These are phyloP conservation scores for Trifolium subterraneum DNA, from an alignment of 306 rosid genomes.

Conservation along the genomic window DNA sequence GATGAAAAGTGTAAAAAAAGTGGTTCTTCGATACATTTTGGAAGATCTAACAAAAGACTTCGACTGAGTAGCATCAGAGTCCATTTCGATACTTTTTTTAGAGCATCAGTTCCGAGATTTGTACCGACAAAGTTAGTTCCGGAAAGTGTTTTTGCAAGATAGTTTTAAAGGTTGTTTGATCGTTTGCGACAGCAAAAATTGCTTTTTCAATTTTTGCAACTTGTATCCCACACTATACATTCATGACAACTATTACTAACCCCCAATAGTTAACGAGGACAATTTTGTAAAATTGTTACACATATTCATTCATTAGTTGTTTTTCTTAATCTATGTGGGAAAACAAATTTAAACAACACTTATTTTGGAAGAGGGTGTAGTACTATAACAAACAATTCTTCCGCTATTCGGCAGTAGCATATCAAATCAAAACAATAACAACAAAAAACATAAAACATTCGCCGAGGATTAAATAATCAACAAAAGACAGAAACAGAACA, in stretches of 20 bases:
- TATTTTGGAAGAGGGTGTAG: background rate
- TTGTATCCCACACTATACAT: too few relatives aligned
- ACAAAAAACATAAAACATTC: background rate
- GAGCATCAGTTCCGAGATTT: slow-evolving; percentile 66
- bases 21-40: slow-evolving; percentile 65
- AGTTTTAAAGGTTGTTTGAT: slow-evolving; percentile 76
- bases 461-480: background rate
- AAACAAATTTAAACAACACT: background rate
- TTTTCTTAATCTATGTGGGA: background rate
- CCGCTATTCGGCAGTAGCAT: background rate
- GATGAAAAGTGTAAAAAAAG: slow-evolving; percentile 59
- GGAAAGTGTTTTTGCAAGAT: slow-evolving; percentile 59
- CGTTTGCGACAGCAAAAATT: slow-evolving; percentile 52
- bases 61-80: slow-evolving; percentile 69
- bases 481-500: slow-evolving; percentile 12
- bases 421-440: slow-evolving; percentile 6
- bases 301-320: background rate
- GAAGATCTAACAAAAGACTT: slow-evolving; percentile 60
- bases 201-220: slow-evolving; percentile 56
- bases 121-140: slow-evolving; percentile 59
- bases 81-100: slow-evolving; percentile 65
- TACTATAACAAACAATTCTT: background rate
- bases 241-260: too few relatives aligned
- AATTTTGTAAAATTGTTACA: background rate
- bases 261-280: background rate